Percentiles rank a stretch among this genome's conserved stretches.
Conservation (phyloP, 139 green algal genomes). For the Volvox reticuliferus region DNA sequence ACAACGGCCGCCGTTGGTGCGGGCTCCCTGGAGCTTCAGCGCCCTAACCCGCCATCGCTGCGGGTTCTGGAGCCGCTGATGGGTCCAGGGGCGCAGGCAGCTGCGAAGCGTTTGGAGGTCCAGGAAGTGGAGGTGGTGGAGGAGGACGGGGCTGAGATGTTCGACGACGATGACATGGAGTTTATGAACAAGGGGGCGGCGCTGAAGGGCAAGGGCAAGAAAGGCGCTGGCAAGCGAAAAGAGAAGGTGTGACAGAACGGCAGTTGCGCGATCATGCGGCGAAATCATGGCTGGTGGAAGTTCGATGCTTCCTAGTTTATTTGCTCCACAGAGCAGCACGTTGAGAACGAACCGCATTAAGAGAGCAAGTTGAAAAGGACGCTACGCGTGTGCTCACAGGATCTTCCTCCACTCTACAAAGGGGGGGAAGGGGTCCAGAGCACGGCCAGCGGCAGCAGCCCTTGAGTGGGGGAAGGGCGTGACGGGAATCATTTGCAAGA, state of each 20-base stretch:
- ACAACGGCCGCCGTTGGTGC: neutral
- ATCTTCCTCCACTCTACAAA: no score
- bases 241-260: neutral
- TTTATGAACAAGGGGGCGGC: slow-evolving; percentile 42
- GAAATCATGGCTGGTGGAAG: no score
- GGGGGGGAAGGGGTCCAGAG: no score
- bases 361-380: no score
- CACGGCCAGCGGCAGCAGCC: no score
- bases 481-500: no score
- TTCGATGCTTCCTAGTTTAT: no score
- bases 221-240: slow-evolving; percentile 40
- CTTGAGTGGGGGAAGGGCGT: no score
- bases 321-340: no score
- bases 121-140: slow-evolving; percentile 49
- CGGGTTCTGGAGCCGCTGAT: slow-evolving; percentile 59
- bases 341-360: no score
- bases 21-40: neutral
- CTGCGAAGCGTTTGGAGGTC: neutral
- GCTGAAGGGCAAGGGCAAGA: slow-evolving; percentile 50
- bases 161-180: slow-evolving; percentile 59
- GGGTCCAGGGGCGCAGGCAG: neutral
- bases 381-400: no score
- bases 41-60: slow-evolving; percentile 51
- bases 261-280: no score
- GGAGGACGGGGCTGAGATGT: slow-evolving; percentile 22